Conservation (phyloP, 2,329 filamentous ascomycete genomes). For the Aspergillus awamori region DNA sequence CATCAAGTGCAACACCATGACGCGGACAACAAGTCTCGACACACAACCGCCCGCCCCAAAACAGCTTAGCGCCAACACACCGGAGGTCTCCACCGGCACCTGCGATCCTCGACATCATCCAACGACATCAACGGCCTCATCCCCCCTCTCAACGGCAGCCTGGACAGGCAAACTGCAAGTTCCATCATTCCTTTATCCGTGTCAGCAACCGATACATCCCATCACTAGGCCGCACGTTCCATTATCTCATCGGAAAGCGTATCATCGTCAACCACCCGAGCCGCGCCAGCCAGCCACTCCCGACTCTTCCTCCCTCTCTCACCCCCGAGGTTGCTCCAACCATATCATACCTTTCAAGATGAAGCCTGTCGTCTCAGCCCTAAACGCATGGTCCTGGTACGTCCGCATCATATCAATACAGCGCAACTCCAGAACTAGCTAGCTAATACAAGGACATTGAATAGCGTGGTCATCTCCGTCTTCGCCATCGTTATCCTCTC, state of each 20-base stretch:
- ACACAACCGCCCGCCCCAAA: neutral
- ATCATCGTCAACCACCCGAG: neutral
- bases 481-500: constrained; percentile 69
- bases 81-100: neutral
- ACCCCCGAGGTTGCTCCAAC: neutral
- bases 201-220: no score
- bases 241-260: no score
- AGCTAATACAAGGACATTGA: constrained; percentile 16
- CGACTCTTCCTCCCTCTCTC: neutral
- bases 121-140: neutral
- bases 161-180: neutral
- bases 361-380: constrained; percentile 91
- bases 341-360: constrained; percentile 58
- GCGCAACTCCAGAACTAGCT: neutral
- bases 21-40: neutral
- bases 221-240: no score
- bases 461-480: constrained; percentile 69
- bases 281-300: constrained; percentile 4
- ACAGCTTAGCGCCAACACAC: neutral
- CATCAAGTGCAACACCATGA: neutral
- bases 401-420: constrained; percentile 27
- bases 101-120: constrained; percentile 7
- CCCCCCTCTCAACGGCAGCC: neutral
- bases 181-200: no score
- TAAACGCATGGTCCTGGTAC: constrained; percentile 96